Evolutionary conservation across 2,329 filamentous ascomycete genomes (phyloP), one percentile per base, ranked within the genome.

Genomic region (Botrytis cinerea): DNA sequence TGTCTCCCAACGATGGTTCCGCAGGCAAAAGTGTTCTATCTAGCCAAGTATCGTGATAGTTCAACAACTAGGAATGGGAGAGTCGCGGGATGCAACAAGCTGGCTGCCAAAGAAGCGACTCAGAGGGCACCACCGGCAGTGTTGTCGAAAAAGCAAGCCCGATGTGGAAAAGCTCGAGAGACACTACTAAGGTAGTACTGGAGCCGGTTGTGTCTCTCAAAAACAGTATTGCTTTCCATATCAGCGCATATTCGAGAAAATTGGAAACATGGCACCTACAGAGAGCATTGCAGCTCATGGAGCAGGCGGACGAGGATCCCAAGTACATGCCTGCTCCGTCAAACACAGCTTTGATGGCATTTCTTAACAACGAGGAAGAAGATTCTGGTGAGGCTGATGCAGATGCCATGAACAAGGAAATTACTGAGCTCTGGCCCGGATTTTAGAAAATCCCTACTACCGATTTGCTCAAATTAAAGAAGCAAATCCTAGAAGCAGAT

Each of bases 371-470:
- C 48, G 5, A n/a, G 25, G 4, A 51, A 1, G 48, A 51, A 0
- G 10, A n/a, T n/a, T 51, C n/a, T 7, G 48, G 0, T 51, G 25
- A 51, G 48, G 25, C 12, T 1, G 48, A 51, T 51, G 48, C 25
- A n/a, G 25, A 51, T 10, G 12, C 12, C 5, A 51, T 51, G 12
- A n/a, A 14, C 1, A 51, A 51, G 10, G 48, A 51, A n/a, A 51
- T 51, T 9, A 2, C 25, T n/a, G 25, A n/a, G 12, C 48, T 51
- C 14, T 51, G 25, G 25, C 12, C 48, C 25, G 48, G 25, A 6
- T 51, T 51, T 7, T 4, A 51, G 12, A 16, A n/a, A n/a, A 1
- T 51, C 25, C 0, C 0, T n/a, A n/a, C 25, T 16, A 7, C 0
- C 12, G 12, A 2, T 51, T 51, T 51, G 0, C 48, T 51, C 2